Percentiles rank a stretch among this genome's conserved stretches.
These are phyloP conservation scores for Zygnema circumcarinatum DNA, from an alignment of 139 green algal genomes.

Conservation along the genomic window DNA sequence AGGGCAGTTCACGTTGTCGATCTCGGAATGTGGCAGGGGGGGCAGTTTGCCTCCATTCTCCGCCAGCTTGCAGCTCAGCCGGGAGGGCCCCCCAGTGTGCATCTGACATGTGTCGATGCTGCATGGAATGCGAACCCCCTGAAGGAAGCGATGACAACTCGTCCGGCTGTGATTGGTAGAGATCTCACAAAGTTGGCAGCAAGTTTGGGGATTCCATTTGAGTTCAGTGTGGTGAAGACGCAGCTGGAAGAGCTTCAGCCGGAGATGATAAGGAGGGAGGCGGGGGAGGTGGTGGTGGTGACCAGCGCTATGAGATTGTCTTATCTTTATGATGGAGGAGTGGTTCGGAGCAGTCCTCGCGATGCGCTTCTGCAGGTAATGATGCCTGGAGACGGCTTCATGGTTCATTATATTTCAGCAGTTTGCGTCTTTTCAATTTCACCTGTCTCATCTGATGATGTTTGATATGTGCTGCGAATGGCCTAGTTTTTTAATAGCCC, in stretches of 20 bases:
- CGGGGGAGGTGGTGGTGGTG: background rate
- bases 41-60: background rate
- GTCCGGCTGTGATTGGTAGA: background rate
- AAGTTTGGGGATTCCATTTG: conserved; percentile 28
- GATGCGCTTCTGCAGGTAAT: conserved; percentile 5
- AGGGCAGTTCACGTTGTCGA: background rate
- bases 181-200: background rate
- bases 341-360: background rate
- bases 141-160: background rate
- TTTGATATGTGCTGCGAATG: no score
- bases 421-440: background rate
- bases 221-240: conserved; percentile 12
- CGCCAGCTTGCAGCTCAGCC: background rate
- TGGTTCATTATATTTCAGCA: background rate
- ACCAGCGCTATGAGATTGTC: conserved; percentile 26
- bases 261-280: background rate
- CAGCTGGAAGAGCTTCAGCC: background rate
- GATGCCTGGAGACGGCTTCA: background rate
- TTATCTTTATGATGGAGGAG: conserved; percentile 26
- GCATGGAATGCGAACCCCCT: background rate
- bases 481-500: no score
- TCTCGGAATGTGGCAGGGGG: background rate
- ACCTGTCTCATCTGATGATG: no score
- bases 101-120: background rate
- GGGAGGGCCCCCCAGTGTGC: background rate